A percentile compares a stretch with the other conserved stretches of the same genome.
These are phyloP conservation scores for Neovahlkampfia damariscottae DNA, from an alignment of 78 protist species.

Conservation along the genomic window DNA sequence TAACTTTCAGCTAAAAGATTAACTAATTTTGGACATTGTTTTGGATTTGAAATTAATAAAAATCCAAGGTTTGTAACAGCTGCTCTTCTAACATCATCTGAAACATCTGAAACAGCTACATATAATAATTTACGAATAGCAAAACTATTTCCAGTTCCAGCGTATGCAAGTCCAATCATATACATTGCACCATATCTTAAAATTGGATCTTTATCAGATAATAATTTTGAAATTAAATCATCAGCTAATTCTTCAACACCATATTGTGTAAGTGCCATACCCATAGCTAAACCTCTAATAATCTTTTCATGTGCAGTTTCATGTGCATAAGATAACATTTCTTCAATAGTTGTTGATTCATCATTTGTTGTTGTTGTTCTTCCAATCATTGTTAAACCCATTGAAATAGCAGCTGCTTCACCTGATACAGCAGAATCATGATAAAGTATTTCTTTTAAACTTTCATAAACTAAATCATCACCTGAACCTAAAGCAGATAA, in stretches of 20 bases:
- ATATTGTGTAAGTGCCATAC: slow-evolving; percentile 70
- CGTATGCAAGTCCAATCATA: slow-evolving; percentile 86
- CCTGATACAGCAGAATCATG: slow-evolving; percentile 86
- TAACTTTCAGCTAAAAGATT: slow-evolving; percentile 73
- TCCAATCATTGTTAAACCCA: slow-evolving; percentile 93
- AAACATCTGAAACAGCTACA: slow-evolving; percentile 93
- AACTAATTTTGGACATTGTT: slow-evolving; percentile 68
- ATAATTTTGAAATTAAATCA: slow-evolving; percentile 60
- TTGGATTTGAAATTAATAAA: slow-evolving; percentile 67
- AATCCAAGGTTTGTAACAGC: slow-evolving; percentile 94
- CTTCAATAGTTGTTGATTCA: slow-evolving; percentile 41
- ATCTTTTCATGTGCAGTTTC: slow-evolving; percentile 97
- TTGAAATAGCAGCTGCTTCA: slow-evolving; percentile 92
- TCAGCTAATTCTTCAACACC: slow-evolving; percentile 81
- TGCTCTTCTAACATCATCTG: slow-evolving; percentile 95
- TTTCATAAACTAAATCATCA: slow-evolving; percentile 45
- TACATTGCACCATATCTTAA: slow-evolving; percentile 84
- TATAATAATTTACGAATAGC: slow-evolving; percentile 81
- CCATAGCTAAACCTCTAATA: slow-evolving; percentile 79
- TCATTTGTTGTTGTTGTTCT: slow-evolving; percentile 31
- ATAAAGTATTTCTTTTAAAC: slow-evolving; percentile 43
- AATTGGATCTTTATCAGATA: slow-evolving; percentile 55
- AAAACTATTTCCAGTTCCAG: slow-evolving; percentile 76
- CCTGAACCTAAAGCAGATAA: slow-evolving; percentile 71
- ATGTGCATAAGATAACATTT: slow-evolving; percentile 82